Conservation (phyloP, 768 basidiomycete genomes). For the Mycena polygramma region DNA sequence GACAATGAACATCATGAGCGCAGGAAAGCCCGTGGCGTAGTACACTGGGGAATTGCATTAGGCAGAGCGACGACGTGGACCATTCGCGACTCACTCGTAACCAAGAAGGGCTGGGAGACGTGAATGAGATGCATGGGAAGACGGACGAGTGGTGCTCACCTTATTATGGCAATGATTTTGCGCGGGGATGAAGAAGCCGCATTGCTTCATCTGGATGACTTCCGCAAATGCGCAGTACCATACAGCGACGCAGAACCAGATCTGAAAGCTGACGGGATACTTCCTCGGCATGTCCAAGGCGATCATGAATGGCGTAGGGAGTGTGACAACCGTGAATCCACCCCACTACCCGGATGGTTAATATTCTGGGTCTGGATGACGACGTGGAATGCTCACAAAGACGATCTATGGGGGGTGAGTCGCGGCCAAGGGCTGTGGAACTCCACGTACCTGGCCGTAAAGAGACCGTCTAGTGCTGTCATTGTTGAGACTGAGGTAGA, state of each 20-base stretch:
- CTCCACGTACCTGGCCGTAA: conserved; percentile 31
- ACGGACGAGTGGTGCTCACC: background rate
- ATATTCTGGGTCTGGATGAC: background rate
- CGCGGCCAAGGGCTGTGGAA: background rate
- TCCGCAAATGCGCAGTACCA: conserved; percentile 40
- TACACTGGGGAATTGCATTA: conserved; percentile 33
- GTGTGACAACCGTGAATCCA: conserved; percentile 31
- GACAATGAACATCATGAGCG: conserved; percentile 42
- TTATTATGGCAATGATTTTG: conserved; percentile 27
- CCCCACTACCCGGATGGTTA: conserved; percentile 23
- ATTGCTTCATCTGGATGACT: conserved; percentile 34
- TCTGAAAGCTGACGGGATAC: conserved; percentile 44
- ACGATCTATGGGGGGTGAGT: conserved; percentile 15
- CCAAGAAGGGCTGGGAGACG: conserved; percentile 41
- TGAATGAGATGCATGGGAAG: conserved; percentile 3
- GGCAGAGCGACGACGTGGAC: background rate
- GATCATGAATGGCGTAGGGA: conserved; percentile 45
- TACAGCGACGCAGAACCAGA: conserved; percentile 40
- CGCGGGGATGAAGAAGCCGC: conserved; percentile 30
- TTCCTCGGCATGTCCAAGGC: conserved; percentile 47
- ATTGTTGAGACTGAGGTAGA: conserved; percentile 41
- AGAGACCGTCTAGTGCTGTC: conserved; percentile 31
- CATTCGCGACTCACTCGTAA: conserved; percentile 31
- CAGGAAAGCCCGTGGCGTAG: conserved; percentile 42
- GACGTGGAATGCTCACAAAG: conserved; percentile 13